Conservation (phyloP, 495 filamentous ascomycete species). For the Penicillium ochrochloron region DNA sequence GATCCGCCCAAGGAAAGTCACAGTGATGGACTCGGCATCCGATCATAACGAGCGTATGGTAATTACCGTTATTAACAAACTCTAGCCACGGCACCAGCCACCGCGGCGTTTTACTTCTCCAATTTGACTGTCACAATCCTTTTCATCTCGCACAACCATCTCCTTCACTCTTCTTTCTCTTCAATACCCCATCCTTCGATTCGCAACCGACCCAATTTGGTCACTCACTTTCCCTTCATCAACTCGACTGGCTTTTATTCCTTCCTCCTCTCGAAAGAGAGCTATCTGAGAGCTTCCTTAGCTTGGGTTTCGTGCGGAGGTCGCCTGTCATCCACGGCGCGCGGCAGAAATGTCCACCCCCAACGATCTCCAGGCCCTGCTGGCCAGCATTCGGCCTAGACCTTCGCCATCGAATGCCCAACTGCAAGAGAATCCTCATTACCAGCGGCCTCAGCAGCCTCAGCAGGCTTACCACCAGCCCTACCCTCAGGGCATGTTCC, state of each 20-base stretch:
- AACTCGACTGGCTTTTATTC: conserved; percentile 23
- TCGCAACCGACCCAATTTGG: conserved; percentile 8
- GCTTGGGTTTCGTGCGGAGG: conserved; percentile 40
- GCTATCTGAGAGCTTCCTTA: conserved; percentile 32
- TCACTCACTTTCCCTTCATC: conserved; percentile 4
- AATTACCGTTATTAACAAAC: conserved; percentile 4
- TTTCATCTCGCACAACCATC: conserved; percentile 8
- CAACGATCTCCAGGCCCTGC: conserved; percentile 53
- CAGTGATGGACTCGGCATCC: not conserved
- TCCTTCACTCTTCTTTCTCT: conserved; percentile 28
- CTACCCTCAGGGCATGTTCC: conserved; percentile 42
- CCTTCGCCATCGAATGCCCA: conserved; percentile 44
- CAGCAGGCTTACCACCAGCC: conserved; percentile 36
- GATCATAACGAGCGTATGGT: not conserved
- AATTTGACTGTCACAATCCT: conserved; percentile 15
- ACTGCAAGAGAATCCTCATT: conserved; percentile 40
- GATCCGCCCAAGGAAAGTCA: conserved; percentile 2
- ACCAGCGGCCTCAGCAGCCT: conserved; percentile 33
- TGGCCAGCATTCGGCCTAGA: conserved; percentile 52
- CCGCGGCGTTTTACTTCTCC: conserved; percentile 28
- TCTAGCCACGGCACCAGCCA: conserved; percentile 27
- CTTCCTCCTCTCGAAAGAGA: conserved; percentile 49
- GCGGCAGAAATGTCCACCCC: conserved; percentile 58
- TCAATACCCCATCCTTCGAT: conserved; percentile 19
- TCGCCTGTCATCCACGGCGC: conserved; percentile 37